These are phyloP conservation scores for Apostasia shenzhenica DNA, from an alignment of 106 monocot species.

Conservation along the genomic window DNA sequence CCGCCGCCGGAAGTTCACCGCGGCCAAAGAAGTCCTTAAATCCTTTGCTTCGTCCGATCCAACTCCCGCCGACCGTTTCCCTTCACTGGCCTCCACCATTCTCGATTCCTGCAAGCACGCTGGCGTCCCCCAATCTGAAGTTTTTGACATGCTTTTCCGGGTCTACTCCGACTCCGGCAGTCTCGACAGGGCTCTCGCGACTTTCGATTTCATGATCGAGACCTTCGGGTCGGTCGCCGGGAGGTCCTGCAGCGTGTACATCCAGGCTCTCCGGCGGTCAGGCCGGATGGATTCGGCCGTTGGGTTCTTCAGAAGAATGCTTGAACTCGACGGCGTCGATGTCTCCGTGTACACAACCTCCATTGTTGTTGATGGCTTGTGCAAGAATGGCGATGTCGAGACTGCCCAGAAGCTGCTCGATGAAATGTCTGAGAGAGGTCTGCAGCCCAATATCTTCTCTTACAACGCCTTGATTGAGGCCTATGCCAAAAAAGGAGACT, in stretches of 20 bases:
- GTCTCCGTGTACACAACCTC: conserved; percentile 42
- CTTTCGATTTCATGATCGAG: conserved; percentile 41
- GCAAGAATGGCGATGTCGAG: conserved; percentile 36
- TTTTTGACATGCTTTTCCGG: conserved; percentile 72
- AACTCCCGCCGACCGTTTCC: conserved; percentile 19
- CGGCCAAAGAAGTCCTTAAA: conserved; percentile 45
- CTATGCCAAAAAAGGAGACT: conserved; percentile 39
- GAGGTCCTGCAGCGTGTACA: conserved; percentile 45
- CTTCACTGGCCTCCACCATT: conserved; percentile 36
- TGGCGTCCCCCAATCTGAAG: conserved; percentile 12
- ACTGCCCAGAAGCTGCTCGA: conserved; percentile 56
- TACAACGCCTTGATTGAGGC: conserved; percentile 58
- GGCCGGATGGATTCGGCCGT: conserved; percentile 24
- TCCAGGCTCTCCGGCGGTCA: conserved; percentile 34
- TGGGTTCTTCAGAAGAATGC: conserved; percentile 36
- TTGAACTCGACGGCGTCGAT: conserved; percentile 25
- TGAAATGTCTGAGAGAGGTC: conserved; percentile 56
- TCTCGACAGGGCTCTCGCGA: conserved; percentile 30
- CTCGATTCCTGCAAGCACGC: conserved; percentile 15
- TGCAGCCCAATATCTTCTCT: conserved; percentile 36
- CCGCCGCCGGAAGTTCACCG: conserved; percentile 18
- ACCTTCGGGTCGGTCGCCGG: conserved; percentile 34
- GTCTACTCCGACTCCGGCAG: conserved; percentile 51
- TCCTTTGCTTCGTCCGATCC: conserved; percentile 19
- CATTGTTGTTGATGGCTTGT: conserved; percentile 55